phyloP scores from a whole-genome alignment of 192 early-diverging fungal genomes.

The Entrophospora sp. region DNA sequence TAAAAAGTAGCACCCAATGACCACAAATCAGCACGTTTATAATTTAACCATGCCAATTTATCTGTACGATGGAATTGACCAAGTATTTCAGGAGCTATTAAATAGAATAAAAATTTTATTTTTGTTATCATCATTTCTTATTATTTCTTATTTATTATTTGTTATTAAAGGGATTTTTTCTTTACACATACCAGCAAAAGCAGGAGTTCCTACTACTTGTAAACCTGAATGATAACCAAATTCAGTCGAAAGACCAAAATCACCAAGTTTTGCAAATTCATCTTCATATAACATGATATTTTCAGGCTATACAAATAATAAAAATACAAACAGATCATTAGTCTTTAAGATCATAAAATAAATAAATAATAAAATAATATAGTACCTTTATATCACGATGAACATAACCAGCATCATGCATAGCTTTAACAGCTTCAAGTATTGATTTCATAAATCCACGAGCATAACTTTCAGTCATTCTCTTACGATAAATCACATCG shows the following conservation, averaged over 20 bases:
- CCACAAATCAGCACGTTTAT: constrained; percentile 18
- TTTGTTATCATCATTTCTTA: neutral
- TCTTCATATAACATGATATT: constrained; percentile 20
- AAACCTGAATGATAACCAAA: constrained; percentile 17
- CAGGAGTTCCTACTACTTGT: constrained; percentile 16
- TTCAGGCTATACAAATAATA: constrained; percentile 1
- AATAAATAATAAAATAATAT: no score
- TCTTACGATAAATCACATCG: constrained; percentile 4
- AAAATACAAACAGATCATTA: neutral
- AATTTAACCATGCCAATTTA: constrained; percentile 13
- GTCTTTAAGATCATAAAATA: neutral
- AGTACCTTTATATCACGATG: constrained; percentile 10
- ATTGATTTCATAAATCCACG: constrained; percentile 13
- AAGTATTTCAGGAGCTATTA: constrained; percentile 11
- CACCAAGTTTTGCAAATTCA: constrained; percentile 9
- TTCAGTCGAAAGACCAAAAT: constrained; percentile 11
- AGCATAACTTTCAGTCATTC: neutral
- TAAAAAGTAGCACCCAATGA: constrained; percentile 12
- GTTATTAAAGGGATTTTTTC: no score
- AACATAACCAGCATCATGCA: constrained; percentile 13
- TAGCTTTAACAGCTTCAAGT: constrained; percentile 8
- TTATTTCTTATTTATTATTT: neutral
- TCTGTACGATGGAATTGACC: constrained; percentile 13
- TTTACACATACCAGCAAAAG: constrained; percentile 6
- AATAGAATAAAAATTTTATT: neutral